Base-by-base conservation (phyloP, 2,329 filamentous ascomycete species). In the Aspergillus fumigatiaffinis region DNA sequence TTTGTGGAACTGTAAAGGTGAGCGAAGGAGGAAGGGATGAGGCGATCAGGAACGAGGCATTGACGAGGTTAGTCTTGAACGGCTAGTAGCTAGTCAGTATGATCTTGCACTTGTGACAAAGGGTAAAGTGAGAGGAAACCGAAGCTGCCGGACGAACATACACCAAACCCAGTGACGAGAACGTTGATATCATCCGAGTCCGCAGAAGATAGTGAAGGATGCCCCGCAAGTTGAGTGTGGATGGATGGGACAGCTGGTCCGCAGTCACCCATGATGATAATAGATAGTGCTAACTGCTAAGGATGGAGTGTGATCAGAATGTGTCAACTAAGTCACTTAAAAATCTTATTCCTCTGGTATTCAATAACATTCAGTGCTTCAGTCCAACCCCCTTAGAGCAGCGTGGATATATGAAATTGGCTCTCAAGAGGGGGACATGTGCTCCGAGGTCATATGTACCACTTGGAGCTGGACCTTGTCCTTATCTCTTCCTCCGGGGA, bases 1-100 rank as follows among this genome's bases (percentile, higher is more conserved):
- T 21, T 20, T 46, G n/a, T 46, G 42, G 42, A 23, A 23, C n/a
- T 3, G 66, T 60, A 17, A 73, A 75, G 2, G 85, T 83, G 4
- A 92, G 82, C 63, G 83, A 82, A 2, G 82, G 73, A 3, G 90
- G 87, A n/a, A 95, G 83, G 21, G 77, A 79, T 26, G 79, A 81
- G 51, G 88, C 86, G 68, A 96, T 92, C 69, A 92, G 84, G 82
- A 85, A 92, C 3, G 91, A 91, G 8, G 91, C 90, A 70, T 96
- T 96, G 58, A 87, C 77, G 28, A 86, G 84, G 68, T 87, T 87
- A 48, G 87, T 80, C 65, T 87, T 86, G 73, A 95, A 96, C 1
- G 91, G 88, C 90, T 93, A 62, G 50, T 56, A 21, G 23, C 8
- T 38, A 46, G 56, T 55, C 20, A 59, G 57, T 14, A 46, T n/a